Base-by-base conservation (phyloP, 495 filamentous ascomycete genomes). In the Lasiosphaeris hirsuta region DNA sequence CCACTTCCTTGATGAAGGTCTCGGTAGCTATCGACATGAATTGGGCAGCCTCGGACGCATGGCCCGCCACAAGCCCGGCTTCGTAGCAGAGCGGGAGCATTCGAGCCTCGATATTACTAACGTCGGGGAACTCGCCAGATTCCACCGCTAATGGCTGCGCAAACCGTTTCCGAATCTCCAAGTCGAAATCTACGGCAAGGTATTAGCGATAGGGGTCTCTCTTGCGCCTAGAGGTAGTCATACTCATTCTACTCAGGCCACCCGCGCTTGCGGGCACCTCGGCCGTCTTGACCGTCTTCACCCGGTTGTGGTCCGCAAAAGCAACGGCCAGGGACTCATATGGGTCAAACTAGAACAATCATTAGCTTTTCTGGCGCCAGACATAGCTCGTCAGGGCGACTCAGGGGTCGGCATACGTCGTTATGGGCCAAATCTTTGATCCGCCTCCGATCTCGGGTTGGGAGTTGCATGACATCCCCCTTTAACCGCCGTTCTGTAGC, bases 61-160 rank as follows among this genome's bases (percentile, higher is more conserved):
- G 83, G 3, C 92, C 90, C 18, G 80, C 81, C n/a, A 81, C 79
- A 4, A 98, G 82, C 0, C 92, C 94, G 58, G 89, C 82, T 72
- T 96, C 94, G 72, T 96, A 96, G 72, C 90, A 96, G 61, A 97
- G 94, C 8, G 94, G 92, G 14, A 90, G 78, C 88, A 97, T 95
- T 55, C 92, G 89, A 15, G 84, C 80, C 63, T 89, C 81, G 60
- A 98, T 90, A 30, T 85, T 86, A 50, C 84, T 80, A 9, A 82
- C 72, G 61, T 95, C 90, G 11, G 94, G 94, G 65, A 98, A 97
- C 73, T 97, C 94, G 56, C 90, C 88, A 0, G 92, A 92, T 72
- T 97, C 94, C 37, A 86, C 82, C 30, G 89, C 89, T 30, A 98
- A 79, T 10, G 93, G 88, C 63, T 92, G 89, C 39, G 87, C 84